Base-by-base conservation (phyloP, 768 basidiomycete genomes). In the Pulveroboletus sp. region DNA sequence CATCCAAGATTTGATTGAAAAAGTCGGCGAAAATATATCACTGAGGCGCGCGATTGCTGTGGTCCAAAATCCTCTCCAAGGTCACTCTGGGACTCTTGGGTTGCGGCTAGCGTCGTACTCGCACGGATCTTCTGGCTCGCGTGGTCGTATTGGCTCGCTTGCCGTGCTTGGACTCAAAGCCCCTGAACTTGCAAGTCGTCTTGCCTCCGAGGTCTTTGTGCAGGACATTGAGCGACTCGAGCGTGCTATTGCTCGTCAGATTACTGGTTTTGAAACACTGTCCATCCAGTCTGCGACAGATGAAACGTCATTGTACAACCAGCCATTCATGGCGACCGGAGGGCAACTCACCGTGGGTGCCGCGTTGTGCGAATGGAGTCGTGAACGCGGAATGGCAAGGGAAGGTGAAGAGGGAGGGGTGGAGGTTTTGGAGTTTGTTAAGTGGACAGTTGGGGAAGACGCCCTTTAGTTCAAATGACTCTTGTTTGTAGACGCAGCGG, bases 161-260 rank as follows among this genome's bases (percentile, higher is more conserved):
- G 79, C 77, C 11, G 66, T 84, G 13, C 69, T 86, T 9, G 75
- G 69, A 17, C 60, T 87, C 45, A 73, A 77, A 53, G 74, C 84
- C 19, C 64, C 73, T 47, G 57, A 71, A 45, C 65, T 87, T 40
- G 49, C 71, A 32, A 61, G 68, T 23, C 60, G 77, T 51, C 63
- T 84, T 38, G 66, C 65, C 14, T 73, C 76, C 2, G 65, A 75
- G 40, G 62, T 61, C n/a, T 84, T 85, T 58, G 68, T 72, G 23
- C 64, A 70, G n/a, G 80, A 87, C 33, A 69, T 90, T 16, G 72
- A 72, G 27, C 74, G 75, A 36, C 72, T 95, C 13, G 82, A 87
- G 56, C 82, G 89, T 20, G 79, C 85, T 2, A 53, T 95, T n/a
- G 87, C 85, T 10, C 78, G 91, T 35, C 94, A 95, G 68, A 84